Percentiles rank a stretch among this genome's conserved stretches.
These are phyloP conservation scores for Penicillium nucicola DNA, from an alignment of 495 filamentous ascomycete species.

Conservation along the genomic window DNA sequence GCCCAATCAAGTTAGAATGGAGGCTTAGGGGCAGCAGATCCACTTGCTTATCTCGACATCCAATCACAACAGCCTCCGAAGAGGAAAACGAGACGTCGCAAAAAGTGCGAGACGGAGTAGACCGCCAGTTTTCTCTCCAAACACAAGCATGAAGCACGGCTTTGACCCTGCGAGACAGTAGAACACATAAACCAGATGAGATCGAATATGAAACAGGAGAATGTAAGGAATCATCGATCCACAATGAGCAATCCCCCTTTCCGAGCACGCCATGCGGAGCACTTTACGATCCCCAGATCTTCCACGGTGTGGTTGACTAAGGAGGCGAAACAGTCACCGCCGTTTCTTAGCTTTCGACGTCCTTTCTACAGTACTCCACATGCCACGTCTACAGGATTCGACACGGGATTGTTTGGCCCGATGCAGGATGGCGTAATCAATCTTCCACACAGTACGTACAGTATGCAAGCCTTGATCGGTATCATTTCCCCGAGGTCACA, in stretches of 20 bases:
- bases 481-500: background rate
- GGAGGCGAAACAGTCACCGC: constrained; percentile 12
- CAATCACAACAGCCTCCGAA: constrained; percentile 10
- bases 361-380: background rate
- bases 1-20: constrained; percentile 6
- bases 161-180: too few species aligned
- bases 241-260: constrained; percentile 28
- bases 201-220: background rate
- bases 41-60: constrained; percentile 29
- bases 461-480: constrained; percentile 1
- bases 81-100: background rate
- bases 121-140: background rate
- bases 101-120: background rate
- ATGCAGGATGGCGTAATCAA: constrained; percentile 18
- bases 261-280: constrained; percentile 30
- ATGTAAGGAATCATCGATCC: constrained; percentile 5
- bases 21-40: constrained; percentile 11
- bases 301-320: background rate
- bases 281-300: constrained; percentile 14
- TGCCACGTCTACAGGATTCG: constrained; percentile 2
- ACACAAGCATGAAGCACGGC: too few species aligned
- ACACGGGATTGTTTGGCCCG: constrained; percentile 20
- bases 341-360: background rate
- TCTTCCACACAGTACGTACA: too few species aligned
- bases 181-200: background rate